phyloP scores from a whole-genome alignment of 2,329 filamentous ascomycete species.

The Fusarium sp. region DNA sequence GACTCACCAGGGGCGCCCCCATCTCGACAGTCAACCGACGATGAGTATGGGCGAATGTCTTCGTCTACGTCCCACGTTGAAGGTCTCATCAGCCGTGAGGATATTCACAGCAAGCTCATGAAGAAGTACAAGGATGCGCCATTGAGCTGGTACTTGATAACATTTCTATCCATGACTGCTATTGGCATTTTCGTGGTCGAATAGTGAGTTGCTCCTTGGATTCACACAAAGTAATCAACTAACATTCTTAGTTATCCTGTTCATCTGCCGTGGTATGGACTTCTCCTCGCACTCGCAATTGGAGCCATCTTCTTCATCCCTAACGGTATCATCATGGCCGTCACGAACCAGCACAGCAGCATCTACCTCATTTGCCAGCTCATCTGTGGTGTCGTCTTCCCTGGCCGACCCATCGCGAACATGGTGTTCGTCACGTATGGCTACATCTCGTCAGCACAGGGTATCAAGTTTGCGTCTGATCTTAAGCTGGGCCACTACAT shows the following conservation, averaged over 20 bases:
- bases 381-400: slow-evolving; percentile 84
- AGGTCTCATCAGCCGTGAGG: slow-evolving; percentile 75
- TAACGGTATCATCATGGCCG: slow-evolving; percentile 92
- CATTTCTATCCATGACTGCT: slow-evolving; percentile 79
- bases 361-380: slow-evolving; percentile 90
- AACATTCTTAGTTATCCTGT: slow-evolving; percentile 74
- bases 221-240: not conserved
- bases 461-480: slow-evolving; percentile 89
- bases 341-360: slow-evolving; percentile 89
- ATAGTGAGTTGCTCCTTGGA: slow-evolving; percentile 67
- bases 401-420: slow-evolving; percentile 87
- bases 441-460: slow-evolving; percentile 89
- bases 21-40: slow-evolving; percentile 30
- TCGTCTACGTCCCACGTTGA: slow-evolving; percentile 58
- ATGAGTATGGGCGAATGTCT: slow-evolving; percentile 41
- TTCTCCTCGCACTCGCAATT: slow-evolving; percentile 81
- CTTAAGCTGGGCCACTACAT: slow-evolving; percentile 90
- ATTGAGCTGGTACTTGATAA: slow-evolving; percentile 82
- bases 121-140: slow-evolving; percentile 84
- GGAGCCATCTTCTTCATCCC: slow-evolving; percentile 88
- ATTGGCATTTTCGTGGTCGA: slow-evolving; percentile 88
- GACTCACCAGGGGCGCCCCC: slow-evolving; percentile 39
- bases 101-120: slow-evolving; percentile 89
- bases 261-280: slow-evolving; percentile 87
- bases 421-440: slow-evolving; percentile 96